These are phyloP conservation scores for Cercospora citrullina DNA, from an alignment of 2,329 filamentous ascomycete genomes.

Conservation along the genomic window DNA sequence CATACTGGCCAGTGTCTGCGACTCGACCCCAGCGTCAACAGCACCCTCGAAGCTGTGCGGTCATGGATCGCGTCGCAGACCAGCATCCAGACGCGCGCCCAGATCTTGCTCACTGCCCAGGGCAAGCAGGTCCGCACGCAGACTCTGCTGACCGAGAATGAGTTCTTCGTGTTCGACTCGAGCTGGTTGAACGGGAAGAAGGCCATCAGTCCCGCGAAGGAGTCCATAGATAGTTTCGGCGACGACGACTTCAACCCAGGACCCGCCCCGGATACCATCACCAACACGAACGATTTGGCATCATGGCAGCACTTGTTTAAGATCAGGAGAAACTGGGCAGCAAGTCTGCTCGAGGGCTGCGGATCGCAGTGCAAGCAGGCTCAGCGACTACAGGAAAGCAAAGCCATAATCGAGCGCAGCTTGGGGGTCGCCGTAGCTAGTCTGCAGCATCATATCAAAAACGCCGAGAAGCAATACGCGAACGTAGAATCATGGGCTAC, in stretches of 20 bases:
- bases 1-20: conserved; percentile 86
- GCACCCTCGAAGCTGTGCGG: conserved; percentile 80
- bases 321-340: conserved; percentile 76
- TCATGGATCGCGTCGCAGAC: conserved; percentile 75
- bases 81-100: conserved; percentile 71
- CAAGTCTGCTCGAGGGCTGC: conserved; percentile 68
- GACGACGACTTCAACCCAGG: conserved; percentile 60
- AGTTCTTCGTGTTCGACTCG: conserved; percentile 91
- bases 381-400: conserved; percentile 68
- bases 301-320: conserved; percentile 90
- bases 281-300: conserved; percentile 74
- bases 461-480: conserved; percentile 69
- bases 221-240: conserved; percentile 37
- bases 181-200: conserved; percentile 44
- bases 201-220: conserved; percentile 43
- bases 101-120: conserved; percentile 82
- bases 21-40: conserved; percentile 73
- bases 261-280: conserved; percentile 73
- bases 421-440: conserved; percentile 85
- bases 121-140: conserved; percentile 83
- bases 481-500: conserved; percentile 70
- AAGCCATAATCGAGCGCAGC: conserved; percentile 74
- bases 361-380: conserved; percentile 62
- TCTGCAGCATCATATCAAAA: conserved; percentile 71
- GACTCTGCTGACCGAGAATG: conserved; percentile 78